Percentiles rank a stretch among this genome's conserved stretches.
Evolutionary conservation across 257 asterid species (phyloP).

Genomic region (Solanum rostratum): DNA sequence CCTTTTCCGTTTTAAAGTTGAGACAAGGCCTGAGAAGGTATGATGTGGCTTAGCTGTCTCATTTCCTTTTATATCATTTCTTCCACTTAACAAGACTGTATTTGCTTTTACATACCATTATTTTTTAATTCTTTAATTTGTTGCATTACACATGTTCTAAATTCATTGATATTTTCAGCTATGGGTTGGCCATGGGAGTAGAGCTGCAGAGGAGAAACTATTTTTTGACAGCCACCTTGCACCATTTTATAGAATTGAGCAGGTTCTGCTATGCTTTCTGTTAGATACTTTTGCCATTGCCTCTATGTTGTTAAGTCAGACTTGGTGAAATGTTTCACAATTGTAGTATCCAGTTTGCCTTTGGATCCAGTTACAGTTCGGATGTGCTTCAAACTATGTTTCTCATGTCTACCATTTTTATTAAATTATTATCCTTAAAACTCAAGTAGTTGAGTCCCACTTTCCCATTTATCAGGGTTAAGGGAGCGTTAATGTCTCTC

Average conservation of each 20-base stretch:
- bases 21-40: slow-evolving; percentile 99
- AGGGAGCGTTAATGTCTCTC: not conserved
- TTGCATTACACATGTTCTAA: slow-evolving; percentile 2
- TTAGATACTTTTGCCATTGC: not conserved
- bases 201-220: slow-evolving; percentile 95
- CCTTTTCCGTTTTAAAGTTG: slow-evolving; percentile 81
- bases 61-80: not conserved
- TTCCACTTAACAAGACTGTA: not conserved
- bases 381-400: not conserved
- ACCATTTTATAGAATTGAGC: slow-evolving; percentile 96
- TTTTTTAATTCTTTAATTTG: not conserved
- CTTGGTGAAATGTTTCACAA: not conserved
- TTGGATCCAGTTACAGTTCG: not conserved
- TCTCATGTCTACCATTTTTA: not conserved
- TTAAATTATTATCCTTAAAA: not conserved
- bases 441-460: not conserved
- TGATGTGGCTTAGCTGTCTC: not conserved
- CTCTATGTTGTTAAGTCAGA: not conserved
- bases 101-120: not conserved
- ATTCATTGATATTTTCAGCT: slow-evolving; percentile 36
- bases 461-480: not conserved
- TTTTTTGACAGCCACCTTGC: slow-evolving; percentile 88
- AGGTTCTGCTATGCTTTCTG: slow-evolving; percentile 31
- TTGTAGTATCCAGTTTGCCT: not conserved
- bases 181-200: slow-evolving; percentile 97